Conservation (phyloP, 2,329 filamentous ascomycete species). For the Venturia pyrina region DNA sequence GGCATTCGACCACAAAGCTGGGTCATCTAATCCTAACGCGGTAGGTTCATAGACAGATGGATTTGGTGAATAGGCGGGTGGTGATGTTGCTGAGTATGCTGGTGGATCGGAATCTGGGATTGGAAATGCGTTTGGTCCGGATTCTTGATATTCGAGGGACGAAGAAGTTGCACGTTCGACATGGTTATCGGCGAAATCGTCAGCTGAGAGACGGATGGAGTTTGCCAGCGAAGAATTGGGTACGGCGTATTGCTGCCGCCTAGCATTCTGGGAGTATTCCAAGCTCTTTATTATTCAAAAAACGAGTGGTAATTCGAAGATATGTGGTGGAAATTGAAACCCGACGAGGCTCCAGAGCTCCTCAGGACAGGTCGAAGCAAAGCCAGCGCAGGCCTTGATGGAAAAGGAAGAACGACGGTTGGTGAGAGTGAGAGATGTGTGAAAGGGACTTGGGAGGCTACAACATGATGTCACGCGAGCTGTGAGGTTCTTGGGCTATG, state of each 20-base stretch:
- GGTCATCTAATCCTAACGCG: neutral
- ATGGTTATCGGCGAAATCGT: constrained; percentile 10
- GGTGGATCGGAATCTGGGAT: neutral
- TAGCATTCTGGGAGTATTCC: constrained; percentile 7
- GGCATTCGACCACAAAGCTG: neutral
- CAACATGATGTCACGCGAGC: constrained; percentile 6
- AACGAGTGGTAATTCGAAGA: neutral
- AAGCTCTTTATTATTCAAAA: neutral
- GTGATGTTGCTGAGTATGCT: neutral
- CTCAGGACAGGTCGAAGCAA: neutral
- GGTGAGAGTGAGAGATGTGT: neutral
- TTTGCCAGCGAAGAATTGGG: constrained; percentile 5
- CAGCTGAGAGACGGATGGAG: neutral
- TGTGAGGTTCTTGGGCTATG: neutral
- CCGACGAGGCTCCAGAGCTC: neutral
- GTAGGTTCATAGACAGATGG: neutral
- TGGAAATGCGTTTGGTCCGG: neutral
- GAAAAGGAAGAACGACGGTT: neutral
- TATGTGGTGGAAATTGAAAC: neutral
- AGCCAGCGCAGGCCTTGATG: neutral
- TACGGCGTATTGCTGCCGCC: constrained; percentile 13
- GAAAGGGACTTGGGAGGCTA: neutral
- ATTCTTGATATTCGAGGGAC: neutral
- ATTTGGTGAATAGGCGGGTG: constrained; percentile 4
- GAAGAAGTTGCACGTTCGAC: neutral